Base-by-base conservation (phyloP, 768 basidiomycete species). In the Tricholoma sp. region DNA sequence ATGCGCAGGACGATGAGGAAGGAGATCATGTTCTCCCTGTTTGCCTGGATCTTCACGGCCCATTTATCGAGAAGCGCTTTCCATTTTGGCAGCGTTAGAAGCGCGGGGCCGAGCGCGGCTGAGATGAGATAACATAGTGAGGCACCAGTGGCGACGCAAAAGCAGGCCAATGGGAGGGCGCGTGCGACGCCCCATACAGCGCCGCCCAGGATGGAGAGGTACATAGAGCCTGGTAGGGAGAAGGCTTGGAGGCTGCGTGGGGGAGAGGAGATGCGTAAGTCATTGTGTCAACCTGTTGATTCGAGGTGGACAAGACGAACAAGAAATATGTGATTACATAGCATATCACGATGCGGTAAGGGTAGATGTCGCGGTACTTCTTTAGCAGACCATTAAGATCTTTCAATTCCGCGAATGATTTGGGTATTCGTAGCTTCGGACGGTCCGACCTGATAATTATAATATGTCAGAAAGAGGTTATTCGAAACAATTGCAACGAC, bases 171-270 rank as follows among this genome's bases (percentile, higher is more conserved):
- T 4, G 91, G 88, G 4, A 98, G 79, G 0, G 95, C 95, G 10
- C 85, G 74, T 2, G 90, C 73, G 27, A 96, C 86, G 37, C 95
- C 95, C 86, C 94, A 98, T 3, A 97, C 89, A 0, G 96, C 96
- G 32, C 96, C 96, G 18, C 91, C 94, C 11, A 98, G 84, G 65
- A 98, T 97, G 54, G 94, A 94, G 50, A 98, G 83, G 68, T 98
- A 98, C 94, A 98, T 96, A 43, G 94, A 96, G 1, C 95, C 95
- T 0, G 96, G 95, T 12, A 98, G 80, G 6, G 94, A 95, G 73
- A 98, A 98, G 0, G 94, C 93, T 78, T 98, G 95, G 6, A 98
- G 79, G 73, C 94, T 96, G 66, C 9, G 4, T 18, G 16, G 22
- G 9, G 47, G 27, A 31, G 18, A 31, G 7, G 18, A 27, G 6